phyloP scores from a whole-genome alignment of 495 filamentous ascomycete species.

The Aspergillus hancockii region DNA sequence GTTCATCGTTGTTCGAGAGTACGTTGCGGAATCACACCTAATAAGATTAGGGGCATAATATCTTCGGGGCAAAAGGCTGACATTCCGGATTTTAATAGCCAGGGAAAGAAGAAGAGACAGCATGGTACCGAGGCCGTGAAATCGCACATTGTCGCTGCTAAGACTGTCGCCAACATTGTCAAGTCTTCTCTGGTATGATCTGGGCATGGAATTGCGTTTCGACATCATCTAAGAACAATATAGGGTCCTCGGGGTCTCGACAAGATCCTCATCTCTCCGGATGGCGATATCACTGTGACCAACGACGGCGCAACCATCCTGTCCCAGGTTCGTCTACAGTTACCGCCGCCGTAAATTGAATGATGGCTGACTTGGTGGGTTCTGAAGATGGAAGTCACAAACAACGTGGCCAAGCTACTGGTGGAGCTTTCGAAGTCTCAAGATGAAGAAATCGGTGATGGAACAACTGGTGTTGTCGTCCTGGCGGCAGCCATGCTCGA shows the following conservation, averaged over 20 bases:
- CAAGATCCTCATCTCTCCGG: constrained; percentile 98
- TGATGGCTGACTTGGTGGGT: constrained; percentile 22
- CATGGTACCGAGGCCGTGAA: constrained; percentile 97
- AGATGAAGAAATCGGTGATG: constrained; percentile 98
- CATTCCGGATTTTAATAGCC: constrained; percentile 51
- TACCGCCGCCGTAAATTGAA: constrained; percentile 1
- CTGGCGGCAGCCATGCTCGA: constrained; percentile 93
- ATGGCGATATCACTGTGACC: constrained; percentile 98
- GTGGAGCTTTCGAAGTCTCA: constrained; percentile 99
- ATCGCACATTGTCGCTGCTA: constrained; percentile 92
- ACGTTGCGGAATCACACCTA: constrained; percentile 44
- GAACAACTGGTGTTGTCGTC: constrained; percentile 97
- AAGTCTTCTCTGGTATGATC: constrained; percentile 79
- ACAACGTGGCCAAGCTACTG: constrained; percentile 95
- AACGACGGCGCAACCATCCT: constrained; percentile 99
- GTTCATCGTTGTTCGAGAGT: constrained; percentile 99
- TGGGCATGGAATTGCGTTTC: neutral
- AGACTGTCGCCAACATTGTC: constrained; percentile 95
- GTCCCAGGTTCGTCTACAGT: constrained; percentile 60
- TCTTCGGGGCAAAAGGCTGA: constrained; percentile 22
- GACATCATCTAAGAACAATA: constrained; percentile 22
- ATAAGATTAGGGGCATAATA: neutral
- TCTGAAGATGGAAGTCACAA: constrained; percentile 89
- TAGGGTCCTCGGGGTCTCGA: constrained; percentile 93
- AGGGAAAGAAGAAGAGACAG: constrained; percentile 96